Conservation (phyloP, 179 eudicot genomes). For the Pouteria campechiana region DNA sequence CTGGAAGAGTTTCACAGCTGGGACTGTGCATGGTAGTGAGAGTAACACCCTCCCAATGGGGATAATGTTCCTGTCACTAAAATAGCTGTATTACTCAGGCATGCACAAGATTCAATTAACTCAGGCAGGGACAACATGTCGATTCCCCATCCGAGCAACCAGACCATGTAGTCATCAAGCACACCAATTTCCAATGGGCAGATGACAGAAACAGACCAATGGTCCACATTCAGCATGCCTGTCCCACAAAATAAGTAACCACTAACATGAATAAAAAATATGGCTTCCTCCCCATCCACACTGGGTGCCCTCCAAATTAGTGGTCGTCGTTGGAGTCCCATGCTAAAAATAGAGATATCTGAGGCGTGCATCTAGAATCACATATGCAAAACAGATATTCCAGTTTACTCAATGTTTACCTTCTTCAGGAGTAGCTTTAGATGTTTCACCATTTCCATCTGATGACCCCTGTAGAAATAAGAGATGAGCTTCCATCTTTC, state of each 20-base stretch:
- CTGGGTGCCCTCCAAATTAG: not conserved
- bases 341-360: too few species aligned
- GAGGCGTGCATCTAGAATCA: too few species aligned
- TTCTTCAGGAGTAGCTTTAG: slow-evolving; percentile 44
- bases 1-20: not conserved
- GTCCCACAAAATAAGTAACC: not conserved
- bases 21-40: too few species aligned
- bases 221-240: too few species aligned
- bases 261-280: too few species aligned
- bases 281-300: not conserved
- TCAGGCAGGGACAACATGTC: too few species aligned
- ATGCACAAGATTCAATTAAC: not conserved
- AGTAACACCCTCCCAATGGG: not conserved
- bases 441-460: slow-evolving; percentile 52
- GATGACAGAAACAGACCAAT: too few species aligned
- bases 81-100: not conserved
- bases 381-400: too few species aligned
- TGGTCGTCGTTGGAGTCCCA: not conserved
- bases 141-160: too few species aligned
- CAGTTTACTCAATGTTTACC: too few species aligned
- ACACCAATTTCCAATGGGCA: too few species aligned
- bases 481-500: slow-evolving; percentile 1
- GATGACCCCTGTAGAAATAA: slow-evolving; percentile 51
- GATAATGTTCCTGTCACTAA: not conserved
- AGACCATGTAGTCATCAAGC: too few species aligned